phyloP scores from a whole-genome alignment of 1,284 basidiomycete species.

The Melampsora abietis-canadensis region DNA sequence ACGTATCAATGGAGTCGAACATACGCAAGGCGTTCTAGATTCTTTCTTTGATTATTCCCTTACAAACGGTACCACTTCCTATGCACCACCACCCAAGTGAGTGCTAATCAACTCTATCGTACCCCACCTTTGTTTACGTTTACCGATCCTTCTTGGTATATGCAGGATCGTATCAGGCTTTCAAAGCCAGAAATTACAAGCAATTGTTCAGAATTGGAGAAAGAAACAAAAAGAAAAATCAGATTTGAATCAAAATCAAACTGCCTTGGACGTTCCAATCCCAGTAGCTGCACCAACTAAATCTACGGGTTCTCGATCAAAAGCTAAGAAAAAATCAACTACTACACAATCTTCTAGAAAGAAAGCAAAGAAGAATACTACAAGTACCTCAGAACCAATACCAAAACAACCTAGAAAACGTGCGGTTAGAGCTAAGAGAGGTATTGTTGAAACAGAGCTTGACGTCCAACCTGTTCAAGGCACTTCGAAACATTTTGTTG shows the following conservation, averaged over 20 bases:
- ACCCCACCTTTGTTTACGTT: not conserved
- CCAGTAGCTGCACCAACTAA: not conserved
- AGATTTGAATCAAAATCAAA: not conserved
- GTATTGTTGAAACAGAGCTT: not conserved
- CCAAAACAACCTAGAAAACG: not conserved
- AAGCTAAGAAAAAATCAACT: not conserved
- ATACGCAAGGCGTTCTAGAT: constrained; percentile 36
- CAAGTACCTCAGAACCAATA: not conserved
- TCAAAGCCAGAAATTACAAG: constrained; percentile 28
- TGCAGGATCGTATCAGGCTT: constrained; percentile 5
- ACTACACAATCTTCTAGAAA: constrained; percentile 3
- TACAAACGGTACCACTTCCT: not conserved
- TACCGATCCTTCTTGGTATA: not conserved
- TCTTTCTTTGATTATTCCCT: constrained; percentile 36
- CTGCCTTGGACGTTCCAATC: not conserved
- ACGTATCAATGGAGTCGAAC: constrained; percentile 31
- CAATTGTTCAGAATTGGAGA: constrained; percentile 37
- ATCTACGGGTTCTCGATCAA: not conserved
- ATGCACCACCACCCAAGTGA: constrained; percentile 8
- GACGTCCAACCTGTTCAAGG: not conserved
- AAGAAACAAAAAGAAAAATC: constrained; percentile 9
- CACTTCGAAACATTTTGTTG: not conserved
- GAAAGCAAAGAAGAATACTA: not conserved
- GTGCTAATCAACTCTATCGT: not conserved
- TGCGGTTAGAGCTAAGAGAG: not conserved